Conservation (phyloP, 306 rosid species). For the peach (Prunus persica) region DNA sequence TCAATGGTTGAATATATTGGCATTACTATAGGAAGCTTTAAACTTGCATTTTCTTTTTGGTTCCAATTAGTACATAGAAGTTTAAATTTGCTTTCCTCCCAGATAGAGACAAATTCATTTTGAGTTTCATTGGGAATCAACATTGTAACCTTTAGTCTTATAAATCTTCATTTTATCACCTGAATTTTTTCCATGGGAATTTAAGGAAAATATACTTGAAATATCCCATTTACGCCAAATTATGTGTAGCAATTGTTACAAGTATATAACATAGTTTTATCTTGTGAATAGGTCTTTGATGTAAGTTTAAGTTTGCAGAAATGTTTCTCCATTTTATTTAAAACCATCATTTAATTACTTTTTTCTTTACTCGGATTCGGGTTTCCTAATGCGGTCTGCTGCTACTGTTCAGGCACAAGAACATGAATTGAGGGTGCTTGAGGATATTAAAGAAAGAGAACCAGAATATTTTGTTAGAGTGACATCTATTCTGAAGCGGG, state of each 20-base stretch:
- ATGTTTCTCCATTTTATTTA: background rate
- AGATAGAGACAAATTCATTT: background rate
- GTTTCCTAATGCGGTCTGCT: conserved; percentile 2
- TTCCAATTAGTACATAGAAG: background rate
- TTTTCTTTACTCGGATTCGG: background rate
- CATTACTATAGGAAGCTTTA: background rate
- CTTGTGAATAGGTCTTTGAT: background rate
- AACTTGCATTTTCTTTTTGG: background rate
- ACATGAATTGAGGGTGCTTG: conserved; percentile 61
- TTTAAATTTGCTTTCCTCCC: background rate
- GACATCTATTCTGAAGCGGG: conserved; percentile 53
- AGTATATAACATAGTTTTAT: too few relatives aligned
- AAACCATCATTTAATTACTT: background rate
- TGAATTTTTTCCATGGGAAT: background rate
- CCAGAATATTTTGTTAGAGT: conserved; percentile 70
- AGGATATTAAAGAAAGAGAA: conserved; percentile 63
- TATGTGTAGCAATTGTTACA: too few relatives aligned
- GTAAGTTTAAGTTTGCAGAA: background rate
- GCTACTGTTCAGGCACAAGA: conserved; percentile 68
- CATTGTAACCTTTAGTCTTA: background rate
- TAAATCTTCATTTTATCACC: background rate
- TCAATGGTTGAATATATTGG: background rate
- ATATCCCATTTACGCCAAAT: background rate
- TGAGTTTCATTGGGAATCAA: background rate
- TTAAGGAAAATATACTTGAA: background rate